Percentiles rank a stretch among this genome's conserved stretches.
Evolutionary conservation across 2,329 filamentous ascomycete genomes (phyloP).

Genomic region (Macroventuria anomochaeta): DNA sequence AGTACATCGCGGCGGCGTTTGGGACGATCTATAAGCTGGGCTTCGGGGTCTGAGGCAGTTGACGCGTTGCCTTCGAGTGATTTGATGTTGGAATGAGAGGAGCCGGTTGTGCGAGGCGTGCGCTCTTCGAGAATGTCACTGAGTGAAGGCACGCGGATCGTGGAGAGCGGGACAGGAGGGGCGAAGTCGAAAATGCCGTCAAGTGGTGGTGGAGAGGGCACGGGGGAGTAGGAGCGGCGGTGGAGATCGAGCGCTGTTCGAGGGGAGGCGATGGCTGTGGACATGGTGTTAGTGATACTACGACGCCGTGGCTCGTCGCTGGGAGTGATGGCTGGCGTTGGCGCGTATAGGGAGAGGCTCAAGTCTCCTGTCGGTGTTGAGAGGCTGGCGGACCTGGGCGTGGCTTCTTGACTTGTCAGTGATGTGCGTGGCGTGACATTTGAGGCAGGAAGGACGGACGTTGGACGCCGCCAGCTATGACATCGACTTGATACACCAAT

Average conservation of each 20-base stretch:
- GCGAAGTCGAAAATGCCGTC: not conserved
- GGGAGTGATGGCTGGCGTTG: not conserved
- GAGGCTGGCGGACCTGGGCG: no score
- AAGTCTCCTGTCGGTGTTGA: not conserved
- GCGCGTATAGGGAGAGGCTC: no score
- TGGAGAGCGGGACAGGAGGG: not conserved
- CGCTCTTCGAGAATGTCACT: slow-evolving; percentile 7
- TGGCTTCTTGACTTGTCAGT: not conserved
- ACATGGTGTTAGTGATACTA: not conserved
- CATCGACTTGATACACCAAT: no score
- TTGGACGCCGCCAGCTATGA: no score
- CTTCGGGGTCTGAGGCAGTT: not conserved
- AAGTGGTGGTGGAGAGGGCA: not conserved
- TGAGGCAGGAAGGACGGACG: not conserved
- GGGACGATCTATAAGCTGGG: not conserved
- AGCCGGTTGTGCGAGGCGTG: not conserved
- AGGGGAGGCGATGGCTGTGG: not conserved
- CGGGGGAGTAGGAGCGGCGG: not conserved
- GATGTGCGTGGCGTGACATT: not conserved
- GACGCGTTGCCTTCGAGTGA: not conserved
- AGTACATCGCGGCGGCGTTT: not conserved
- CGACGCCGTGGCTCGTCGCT: not conserved
- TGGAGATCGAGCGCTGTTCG: not conserved
- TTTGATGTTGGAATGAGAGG: not conserved
- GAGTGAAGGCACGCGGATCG: not conserved